Base-by-base conservation (phyloP, 441 rosid species). In the Manihot esculenta region DNA sequence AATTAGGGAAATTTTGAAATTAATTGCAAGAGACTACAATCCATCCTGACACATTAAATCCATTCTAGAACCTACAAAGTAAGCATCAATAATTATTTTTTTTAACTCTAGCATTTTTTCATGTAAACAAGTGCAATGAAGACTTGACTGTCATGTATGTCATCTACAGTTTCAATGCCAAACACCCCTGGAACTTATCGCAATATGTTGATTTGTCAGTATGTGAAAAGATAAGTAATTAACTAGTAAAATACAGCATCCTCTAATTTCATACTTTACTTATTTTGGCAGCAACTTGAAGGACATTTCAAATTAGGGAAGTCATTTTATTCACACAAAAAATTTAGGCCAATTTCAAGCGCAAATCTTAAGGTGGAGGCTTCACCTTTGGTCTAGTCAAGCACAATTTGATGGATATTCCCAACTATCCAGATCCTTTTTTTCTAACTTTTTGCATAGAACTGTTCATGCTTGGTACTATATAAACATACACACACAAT, bases 1-100 rank as follows among this genome's bases (percentile, higher is more conserved):
- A 27, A 56, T 67, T 73, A 67, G 75, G 66, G 61, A 30, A 78
- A 64, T 15, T 68, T 57, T 74, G 24, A 79, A 58, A 47, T 62
- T 66, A 53, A 63, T 66, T 62, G 67, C 67, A 58, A 53, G 55
- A 41, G 65, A 49, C 17, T 14, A 48, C 56, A 21, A 11, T 58
- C 62, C 15, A 14, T 54, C 49, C 49, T 58, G 23, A 62, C 10
- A 55, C 7, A 30, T 54, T 62, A 56, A 24, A 56, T 8, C 10
- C 1, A 13, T 56, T 13, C 7, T 24, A 56, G 58, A 10, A 23
- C 13, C 9, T 51, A 54, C 30, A 54, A 54, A 30, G 30, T 7
- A 54, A 54, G 15, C 26, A 54, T 21, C 23, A 7, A 20, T 51
- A n/a, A 50, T 50, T 50, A 50, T 0, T 6, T 50, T 7, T n/a